These are phyloP conservation scores for Mitragyna speciosa DNA, from an alignment of 257 asterid genomes.

Conservation along the genomic window DNA sequence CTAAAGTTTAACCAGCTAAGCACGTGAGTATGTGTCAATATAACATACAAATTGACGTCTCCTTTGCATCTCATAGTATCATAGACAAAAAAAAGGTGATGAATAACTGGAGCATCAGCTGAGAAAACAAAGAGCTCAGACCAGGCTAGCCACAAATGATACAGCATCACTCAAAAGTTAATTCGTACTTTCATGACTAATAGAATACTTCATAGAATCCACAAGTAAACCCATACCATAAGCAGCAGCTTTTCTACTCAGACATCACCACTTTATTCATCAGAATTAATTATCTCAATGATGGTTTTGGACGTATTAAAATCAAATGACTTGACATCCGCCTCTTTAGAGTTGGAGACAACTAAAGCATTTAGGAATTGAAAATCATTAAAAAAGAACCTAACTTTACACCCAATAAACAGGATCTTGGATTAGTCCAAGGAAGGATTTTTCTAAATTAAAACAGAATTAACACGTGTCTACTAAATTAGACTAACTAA, in stretches of 20 bases:
- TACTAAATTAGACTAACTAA: conserved; percentile 2
- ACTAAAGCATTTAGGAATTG: conserved; percentile 20
- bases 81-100: conserved; percentile 10
- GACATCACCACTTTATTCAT: conserved; percentile 2
- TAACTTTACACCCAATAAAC: conserved; percentile 22
- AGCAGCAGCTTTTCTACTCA: conserved; percentile 5
- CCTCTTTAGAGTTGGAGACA: conserved; percentile 26
- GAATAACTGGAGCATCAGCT: conserved; percentile 14
- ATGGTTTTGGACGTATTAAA: conserved; percentile 9
- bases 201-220: conserved; percentile 11
- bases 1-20: conserved; percentile 10
- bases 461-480: conserved; percentile 26
- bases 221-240: conserved; percentile 6
- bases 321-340: conserved; percentile 23
- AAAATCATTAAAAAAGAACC: conserved; percentile 22
- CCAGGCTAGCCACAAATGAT: conserved; percentile 27
- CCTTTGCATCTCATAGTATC: conserved; percentile 15
- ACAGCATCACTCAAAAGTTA: conserved; percentile 36
- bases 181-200: conserved; percentile 39
- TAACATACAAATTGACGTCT: not conserved
- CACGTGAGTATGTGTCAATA: conserved; percentile 48
- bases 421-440: conserved; percentile 6
- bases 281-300: not conserved
- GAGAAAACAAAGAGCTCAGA: conserved; percentile 27
- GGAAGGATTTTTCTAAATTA: conserved; percentile 26